Base-by-base conservation (phyloP, 1,139 yeast species). In the Debaryomyces nepalensis region DNA sequence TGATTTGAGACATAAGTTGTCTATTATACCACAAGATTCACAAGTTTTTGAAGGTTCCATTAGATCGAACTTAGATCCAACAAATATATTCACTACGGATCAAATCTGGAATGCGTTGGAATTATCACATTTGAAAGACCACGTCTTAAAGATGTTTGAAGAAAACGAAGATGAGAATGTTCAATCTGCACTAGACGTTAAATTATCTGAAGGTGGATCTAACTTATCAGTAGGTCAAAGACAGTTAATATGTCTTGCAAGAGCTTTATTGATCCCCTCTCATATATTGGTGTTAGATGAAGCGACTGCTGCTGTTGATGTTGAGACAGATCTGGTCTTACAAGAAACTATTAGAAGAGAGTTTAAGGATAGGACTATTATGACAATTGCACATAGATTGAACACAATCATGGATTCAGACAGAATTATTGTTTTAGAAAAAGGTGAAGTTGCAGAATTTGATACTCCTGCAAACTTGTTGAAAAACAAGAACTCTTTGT, bases 291-390 rank as follows among this genome's bases (percentile, higher is more conserved):
- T 90, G 6, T 71, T 91, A 53, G 99, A 93, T 63, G 99, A 93
- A 67, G 98, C 98, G 10, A 91, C 98, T 3, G 97, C 98, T 2
- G 96, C 97, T 2, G 97, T 93, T 39, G 99, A 93, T 64, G 97
- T 90, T 23, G 95, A 90, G 58, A 93, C 99, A 1, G 99, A 93
- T 63, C 72, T 84, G 53, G 77, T 90, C 34, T 75, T 91, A 40
- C 98, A 91, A 67, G 82, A 84, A 55, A 91, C 97, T 0, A 91
- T 91, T 44, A 79, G 97, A 62, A 68, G 75, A 3, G 96, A 89
- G 45, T 91, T 91, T 63, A 81, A 82, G 54, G 89, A 90, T 50
- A 80, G 96, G 61, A 91, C 98, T 0, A 90, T 93, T 57, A 72
- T 93, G 54, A 91, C 98, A 3, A 91, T 93, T 69, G 98, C 98